Evolutionary conservation across 2,329 filamentous ascomycete genomes (phyloP).

Genomic region (Aspergillaceae sp.): DNA sequence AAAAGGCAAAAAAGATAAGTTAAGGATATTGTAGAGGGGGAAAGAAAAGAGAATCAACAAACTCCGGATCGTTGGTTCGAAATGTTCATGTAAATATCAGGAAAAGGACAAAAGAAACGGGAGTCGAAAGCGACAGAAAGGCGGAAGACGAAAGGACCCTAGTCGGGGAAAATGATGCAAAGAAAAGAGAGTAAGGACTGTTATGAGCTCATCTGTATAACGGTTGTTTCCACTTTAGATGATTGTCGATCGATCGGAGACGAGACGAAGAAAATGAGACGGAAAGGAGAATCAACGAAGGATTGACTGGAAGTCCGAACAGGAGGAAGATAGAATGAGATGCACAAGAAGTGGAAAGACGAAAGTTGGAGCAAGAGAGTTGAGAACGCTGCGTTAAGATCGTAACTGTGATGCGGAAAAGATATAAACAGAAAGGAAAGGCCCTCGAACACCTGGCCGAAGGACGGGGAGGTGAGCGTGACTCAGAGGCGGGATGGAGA

Average conservation of each 20-base stretch:
- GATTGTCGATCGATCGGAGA: background rate
- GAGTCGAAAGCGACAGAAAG: background rate
- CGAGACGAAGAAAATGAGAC: background rate
- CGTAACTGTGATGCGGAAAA: background rate
- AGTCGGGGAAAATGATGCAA: background rate
- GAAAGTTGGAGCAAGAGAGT: background rate
- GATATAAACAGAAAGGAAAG: background rate
- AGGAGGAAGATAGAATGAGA: background rate
- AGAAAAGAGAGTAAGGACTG: background rate
- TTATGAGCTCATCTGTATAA: background rate
- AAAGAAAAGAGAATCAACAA: conserved; percentile 10
- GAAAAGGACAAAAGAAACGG: background rate
- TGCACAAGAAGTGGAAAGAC: background rate
- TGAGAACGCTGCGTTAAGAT: background rate
- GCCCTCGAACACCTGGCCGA: background rate
- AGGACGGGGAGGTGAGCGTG: background rate
- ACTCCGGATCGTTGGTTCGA: conserved; percentile 13
- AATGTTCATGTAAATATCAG: conserved; percentile 3
- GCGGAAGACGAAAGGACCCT: background rate
- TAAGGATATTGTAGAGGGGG: conserved; percentile 7
- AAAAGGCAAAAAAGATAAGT: conserved; percentile 18
- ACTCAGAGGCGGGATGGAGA: background rate
- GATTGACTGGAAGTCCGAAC: background rate
- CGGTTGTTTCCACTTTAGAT: background rate
- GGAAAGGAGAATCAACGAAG: background rate